These are phyloP conservation scores for Schwanniomyces etchellsii DNA, from an alignment of 1,139 yeast species.

Conservation along the genomic window DNA sequence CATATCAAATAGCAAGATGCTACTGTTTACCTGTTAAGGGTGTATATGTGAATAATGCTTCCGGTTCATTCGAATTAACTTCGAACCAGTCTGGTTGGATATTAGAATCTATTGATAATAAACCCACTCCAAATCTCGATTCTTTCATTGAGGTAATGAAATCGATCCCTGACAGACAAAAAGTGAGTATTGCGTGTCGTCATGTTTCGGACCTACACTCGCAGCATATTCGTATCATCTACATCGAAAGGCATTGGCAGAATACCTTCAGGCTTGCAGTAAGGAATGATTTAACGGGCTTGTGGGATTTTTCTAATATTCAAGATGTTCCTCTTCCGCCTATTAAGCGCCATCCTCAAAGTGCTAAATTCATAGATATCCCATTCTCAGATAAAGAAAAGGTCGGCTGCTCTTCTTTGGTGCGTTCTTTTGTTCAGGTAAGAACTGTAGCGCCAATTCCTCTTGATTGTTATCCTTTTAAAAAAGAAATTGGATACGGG, in stretches of 20 bases:
- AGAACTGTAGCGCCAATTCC: constrained; percentile 61
- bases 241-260: constrained; percentile 84
- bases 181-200: constrained; percentile 68
- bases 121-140: constrained; percentile 67
- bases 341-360: constrained; percentile 39
- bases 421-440: constrained; percentile 61
- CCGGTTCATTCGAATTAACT: constrained; percentile 71
- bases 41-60: constrained; percentile 72
- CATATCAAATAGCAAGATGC: constrained; percentile 84
- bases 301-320: constrained; percentile 77
- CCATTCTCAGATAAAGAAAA: constrained; percentile 47
- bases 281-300: constrained; percentile 76
- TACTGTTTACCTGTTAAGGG: constrained; percentile 83
- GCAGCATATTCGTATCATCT: constrained; percentile 55
- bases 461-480: constrained; percentile 67
- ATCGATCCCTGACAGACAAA: constrained; percentile 66
- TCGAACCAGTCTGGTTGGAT: constrained; percentile 63
- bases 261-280: constrained; percentile 65
- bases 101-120: constrained; percentile 70
- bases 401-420: constrained; percentile 47
- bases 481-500: constrained; percentile 65
- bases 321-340: constrained; percentile 61
- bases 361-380: constrained; percentile 67
- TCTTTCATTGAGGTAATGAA: constrained; percentile 76
- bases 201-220: constrained; percentile 80